Evolutionary conservation across 129 eudicot species (phyloP), one percentile per base, ranked within the genome.

Genomic region (Artemisia argyi): DNA sequence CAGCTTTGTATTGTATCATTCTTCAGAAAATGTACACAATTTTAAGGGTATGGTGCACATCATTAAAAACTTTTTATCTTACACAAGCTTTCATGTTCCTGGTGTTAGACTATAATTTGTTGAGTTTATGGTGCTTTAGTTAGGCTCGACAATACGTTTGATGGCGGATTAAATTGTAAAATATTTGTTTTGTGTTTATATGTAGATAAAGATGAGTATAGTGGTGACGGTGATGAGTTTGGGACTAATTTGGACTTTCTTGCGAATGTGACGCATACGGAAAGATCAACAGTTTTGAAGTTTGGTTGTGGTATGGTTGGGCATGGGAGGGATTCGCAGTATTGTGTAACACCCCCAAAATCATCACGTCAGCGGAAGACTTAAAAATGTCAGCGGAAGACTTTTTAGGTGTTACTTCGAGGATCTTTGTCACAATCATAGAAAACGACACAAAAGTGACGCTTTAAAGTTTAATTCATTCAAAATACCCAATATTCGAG

Each of bases 301-400:
- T 95, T 95, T 83, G 99, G 99, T 22, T 87, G 78, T 76, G 97
- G 99, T 60, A 86, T 89, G 67, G 83, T 80, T 30, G 78, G 79
- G 20, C 96, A 95, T 71, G 99, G 96, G 9, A 83, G 94, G 59
- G 99, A 95, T 68, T 95, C 99, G 60, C 78, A 97, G 77, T 84
- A 95, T n/a, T n/a, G n/a, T n/a, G n/a, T n/a, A n/a, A n/a, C n/a
- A n/a, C n/a, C n/a, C n/a, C n/a, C n/a, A n/a, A n/a, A n/a, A n/a
- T n/a, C n/a, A n/a, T n/a, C n/a, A n/a, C n/a, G n/a, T n/a, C n/a
- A n/a, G n/a, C n/a, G n/a, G n/a, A n/a, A n/a, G n/a, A n/a, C n/a
- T n/a, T n/a, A n/a, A n/a, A n/a, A n/a, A n/a, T n/a, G n/a, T n/a
- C n/a, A n/a, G n/a, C n/a, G n/a, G n/a, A n/a, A n/a, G n/a, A n/a